Conservation (phyloP, 1,284 basidiomycete species). For the Ustilago bromivora region DNA sequence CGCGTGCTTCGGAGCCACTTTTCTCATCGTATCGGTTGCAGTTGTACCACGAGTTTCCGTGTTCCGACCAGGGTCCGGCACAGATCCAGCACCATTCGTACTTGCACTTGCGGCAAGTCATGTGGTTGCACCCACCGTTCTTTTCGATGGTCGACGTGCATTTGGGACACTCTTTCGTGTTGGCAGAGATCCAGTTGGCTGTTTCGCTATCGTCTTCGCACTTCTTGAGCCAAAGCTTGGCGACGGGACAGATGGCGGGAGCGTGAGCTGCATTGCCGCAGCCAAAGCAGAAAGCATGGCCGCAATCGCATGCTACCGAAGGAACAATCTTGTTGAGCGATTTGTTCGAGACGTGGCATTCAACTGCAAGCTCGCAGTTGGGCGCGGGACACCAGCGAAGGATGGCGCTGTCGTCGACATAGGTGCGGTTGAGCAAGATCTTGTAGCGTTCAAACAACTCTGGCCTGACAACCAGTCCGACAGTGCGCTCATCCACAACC, state of each 20-base stretch:
- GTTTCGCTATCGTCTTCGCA: slow-evolving; percentile 98
- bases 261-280: slow-evolving; percentile 78
- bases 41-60: slow-evolving; percentile 96
- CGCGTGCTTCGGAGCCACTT: slow-evolving; percentile 83
- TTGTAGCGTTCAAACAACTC: slow-evolving; percentile 75
- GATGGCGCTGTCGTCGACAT: slow-evolving; percentile 84
- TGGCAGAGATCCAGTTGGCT: slow-evolving; percentile 98
- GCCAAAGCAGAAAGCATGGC: slow-evolving; percentile 76
- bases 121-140: slow-evolving; percentile 89
- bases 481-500: slow-evolving; percentile 73
- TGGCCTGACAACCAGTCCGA: slow-evolving; percentile 64
- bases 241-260: slow-evolving; percentile 88
- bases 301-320: slow-evolving; percentile 82
- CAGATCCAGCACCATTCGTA: slow-evolving; percentile 77
- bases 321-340: slow-evolving; percentile 83
- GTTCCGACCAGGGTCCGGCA: slow-evolving; percentile 93
- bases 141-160: slow-evolving; percentile 98
- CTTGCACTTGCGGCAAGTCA: slow-evolving; percentile 66
- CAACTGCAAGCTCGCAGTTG: slow-evolving; percentile 81
- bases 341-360: slow-evolving; percentile 78
- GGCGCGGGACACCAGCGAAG: slow-evolving; percentile 90
- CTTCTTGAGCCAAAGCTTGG: slow-evolving; percentile 95
- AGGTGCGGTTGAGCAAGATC: slow-evolving; percentile 87
- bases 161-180: slow-evolving; percentile 92
- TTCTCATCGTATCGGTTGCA: slow-evolving; percentile 98